A percentile compares a stretch with the other conserved stretches of the same genome.
Conservation (phyloP, 2,329 filamentous ascomycete genomes). For the Alternaria rosae region DNA sequence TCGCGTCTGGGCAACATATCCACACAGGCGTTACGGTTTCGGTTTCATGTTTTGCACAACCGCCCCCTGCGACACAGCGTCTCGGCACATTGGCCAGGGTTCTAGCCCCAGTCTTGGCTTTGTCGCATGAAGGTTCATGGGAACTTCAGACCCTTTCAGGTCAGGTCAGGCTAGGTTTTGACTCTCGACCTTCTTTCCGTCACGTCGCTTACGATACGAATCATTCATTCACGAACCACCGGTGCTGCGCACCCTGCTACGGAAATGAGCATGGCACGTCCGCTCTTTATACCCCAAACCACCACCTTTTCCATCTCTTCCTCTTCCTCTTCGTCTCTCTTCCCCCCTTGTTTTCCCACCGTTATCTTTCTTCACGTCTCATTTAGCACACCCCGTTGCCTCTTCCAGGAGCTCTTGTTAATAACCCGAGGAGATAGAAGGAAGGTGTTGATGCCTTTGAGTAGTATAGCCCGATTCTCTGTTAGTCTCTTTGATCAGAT, state of each 20-base stretch:
- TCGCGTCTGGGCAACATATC: constrained; percentile 5
- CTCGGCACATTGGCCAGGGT: constrained; percentile 7
- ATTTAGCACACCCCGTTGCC: neutral
- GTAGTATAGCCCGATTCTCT: neutral
- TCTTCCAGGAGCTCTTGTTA: constrained; percentile 1
- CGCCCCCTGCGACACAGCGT: constrained; percentile 6
- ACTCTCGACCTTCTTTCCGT: neutral
- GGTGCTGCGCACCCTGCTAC: constrained; percentile 14
- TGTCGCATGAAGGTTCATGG: constrained; percentile 1
- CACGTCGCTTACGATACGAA: constrained; percentile 17
- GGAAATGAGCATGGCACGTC: constrained; percentile 13
- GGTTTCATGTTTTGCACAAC: constrained; percentile 19
- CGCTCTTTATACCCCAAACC: constrained; percentile 13
- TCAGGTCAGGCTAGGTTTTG: neutral
- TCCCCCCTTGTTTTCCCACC: neutral
- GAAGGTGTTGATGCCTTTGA: neutral
- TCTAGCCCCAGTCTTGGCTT: neutral
- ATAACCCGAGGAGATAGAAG: neutral
- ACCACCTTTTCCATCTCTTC: neutral
- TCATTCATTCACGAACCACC: constrained; percentile 12
- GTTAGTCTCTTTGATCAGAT: neutral
- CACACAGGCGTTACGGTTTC: constrained; percentile 22
- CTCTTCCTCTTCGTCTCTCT: neutral
- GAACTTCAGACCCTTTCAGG: neutral
- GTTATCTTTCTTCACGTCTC: constrained; percentile 7